Evolutionary conservation across 345 rosid genomes (phyloP).

Genomic region (Pistacia integerrima): DNA sequence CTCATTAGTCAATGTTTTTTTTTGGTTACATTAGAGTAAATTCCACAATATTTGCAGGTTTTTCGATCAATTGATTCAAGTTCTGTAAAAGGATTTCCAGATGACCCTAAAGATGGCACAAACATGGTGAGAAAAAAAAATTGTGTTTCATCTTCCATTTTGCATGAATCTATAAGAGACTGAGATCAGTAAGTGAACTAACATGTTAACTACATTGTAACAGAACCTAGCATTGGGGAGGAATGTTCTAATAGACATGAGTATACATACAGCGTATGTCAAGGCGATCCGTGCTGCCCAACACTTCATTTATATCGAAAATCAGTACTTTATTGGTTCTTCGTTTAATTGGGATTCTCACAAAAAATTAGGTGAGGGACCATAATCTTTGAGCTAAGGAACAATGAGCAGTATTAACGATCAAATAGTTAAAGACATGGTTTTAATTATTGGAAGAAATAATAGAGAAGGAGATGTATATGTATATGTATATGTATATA

Average conservation of each 20-base stretch:
- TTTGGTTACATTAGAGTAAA: neutral
- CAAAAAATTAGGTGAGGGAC: conserved; percentile 54
- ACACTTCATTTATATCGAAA: conserved; percentile 42
- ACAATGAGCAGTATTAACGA: neutral
- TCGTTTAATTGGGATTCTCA: conserved; percentile 82
- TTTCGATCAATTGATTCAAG: conserved; percentile 90
- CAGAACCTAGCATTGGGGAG: conserved; percentile 84
- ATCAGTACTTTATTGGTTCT: conserved; percentile 79
- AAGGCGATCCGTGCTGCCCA: conserved; percentile 80
- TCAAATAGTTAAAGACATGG: too few species aligned
- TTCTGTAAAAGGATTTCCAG: conserved; percentile 80
- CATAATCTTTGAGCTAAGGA: too few species aligned
- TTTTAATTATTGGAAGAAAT: neutral
- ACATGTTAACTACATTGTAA: neutral
- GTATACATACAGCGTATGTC: conserved; percentile 86
- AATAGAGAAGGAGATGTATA: too few species aligned
- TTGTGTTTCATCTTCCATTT: conserved; percentile 1
- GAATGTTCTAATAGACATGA: conserved; percentile 77
- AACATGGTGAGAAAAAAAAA: conserved; percentile 47
- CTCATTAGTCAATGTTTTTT: conserved; percentile 1
- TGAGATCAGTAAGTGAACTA: neutral
- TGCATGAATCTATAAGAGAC: neutral
- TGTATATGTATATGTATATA: too few species aligned
- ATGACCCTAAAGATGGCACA: conserved; percentile 66
- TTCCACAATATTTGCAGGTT: conserved; percentile 41